Evolutionary conservation across 805 yeast species (phyloP).

Genomic region (Candida vartiovaarae): DNA sequence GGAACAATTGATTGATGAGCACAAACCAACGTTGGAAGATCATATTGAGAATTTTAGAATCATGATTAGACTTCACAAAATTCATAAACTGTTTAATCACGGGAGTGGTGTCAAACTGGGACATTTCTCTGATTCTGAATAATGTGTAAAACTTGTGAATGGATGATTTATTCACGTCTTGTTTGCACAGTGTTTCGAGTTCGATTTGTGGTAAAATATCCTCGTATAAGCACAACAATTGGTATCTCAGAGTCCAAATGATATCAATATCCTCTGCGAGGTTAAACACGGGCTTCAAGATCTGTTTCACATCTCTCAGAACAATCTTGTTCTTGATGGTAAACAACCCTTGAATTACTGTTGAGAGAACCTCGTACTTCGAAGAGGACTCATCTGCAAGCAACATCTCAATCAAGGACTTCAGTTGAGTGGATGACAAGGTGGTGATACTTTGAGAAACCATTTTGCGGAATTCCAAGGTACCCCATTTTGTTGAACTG

Average conservation of each 20-base stretch:
- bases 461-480: constrained; percentile 25
- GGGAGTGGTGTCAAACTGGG: constrained; percentile 21
- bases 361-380: constrained; percentile 22
- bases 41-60: constrained; percentile 14
- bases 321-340: constrained; percentile 24
- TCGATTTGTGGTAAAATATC: constrained; percentile 25
- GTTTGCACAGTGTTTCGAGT: constrained; percentile 3
- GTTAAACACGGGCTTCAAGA: constrained; percentile 22
- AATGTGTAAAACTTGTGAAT: constrained; percentile 26
- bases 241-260: constrained; percentile 41
- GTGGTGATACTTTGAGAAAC: constrained; percentile 36
- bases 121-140: constrained; percentile 46
- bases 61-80: constrained; percentile 12
- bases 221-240: constrained; percentile 42
- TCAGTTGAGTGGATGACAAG: constrained; percentile 43
- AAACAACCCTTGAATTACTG: constrained; percentile 37
- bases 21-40: constrained; percentile 51
- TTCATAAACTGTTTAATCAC: constrained; percentile 22
- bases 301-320: constrained; percentile 17
- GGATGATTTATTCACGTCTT: constrained; percentile 2
- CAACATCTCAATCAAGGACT: constrained; percentile 19
- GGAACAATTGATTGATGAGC: constrained; percentile 31
- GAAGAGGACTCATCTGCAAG: constrained; percentile 9
- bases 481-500: constrained; percentile 8
- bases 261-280: constrained; percentile 11